A percentile compares a stretch with the other conserved stretches of the same genome.
Evolutionary conservation across 140 eudicot genomes (phyloP).

Genomic region (Ambrosia hybrid): DNA sequence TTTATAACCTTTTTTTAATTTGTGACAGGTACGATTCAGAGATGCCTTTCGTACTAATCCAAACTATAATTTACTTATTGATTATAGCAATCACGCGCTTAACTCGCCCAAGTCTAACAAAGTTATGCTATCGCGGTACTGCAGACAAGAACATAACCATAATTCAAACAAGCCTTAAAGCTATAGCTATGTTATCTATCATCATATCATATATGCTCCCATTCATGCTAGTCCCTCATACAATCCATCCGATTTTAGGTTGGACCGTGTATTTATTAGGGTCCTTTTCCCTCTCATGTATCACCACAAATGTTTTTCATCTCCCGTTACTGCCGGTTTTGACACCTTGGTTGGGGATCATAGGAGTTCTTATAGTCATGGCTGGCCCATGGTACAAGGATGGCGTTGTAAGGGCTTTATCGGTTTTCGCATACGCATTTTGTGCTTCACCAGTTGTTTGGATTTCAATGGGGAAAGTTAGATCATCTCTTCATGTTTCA

Average conservation of each 20-base stretch:
- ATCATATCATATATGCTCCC: conserved; percentile 70
- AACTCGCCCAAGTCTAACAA: conserved; percentile 61
- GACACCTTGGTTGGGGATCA: conserved; percentile 56
- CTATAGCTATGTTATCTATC: conserved; percentile 51
- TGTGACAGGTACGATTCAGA: conserved; percentile 63
- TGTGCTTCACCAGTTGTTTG: conserved; percentile 69
- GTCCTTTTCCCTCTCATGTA: conserved; percentile 48
- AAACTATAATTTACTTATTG: conserved; percentile 58
- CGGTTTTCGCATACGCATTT: conserved; percentile 68
- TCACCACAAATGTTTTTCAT: conserved; percentile 48
- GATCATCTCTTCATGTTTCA: conserved; percentile 52
- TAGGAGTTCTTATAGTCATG: conserved; percentile 68
- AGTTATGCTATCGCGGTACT: conserved; percentile 54
- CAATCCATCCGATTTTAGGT: conserved; percentile 78
- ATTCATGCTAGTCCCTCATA: conserved; percentile 66
- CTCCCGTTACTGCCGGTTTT: conserved; percentile 64
- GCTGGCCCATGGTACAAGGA: conserved; percentile 78
- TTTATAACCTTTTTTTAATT: neutral
- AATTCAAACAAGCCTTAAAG: conserved; percentile 56
- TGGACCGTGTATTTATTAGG: conserved; percentile 77
- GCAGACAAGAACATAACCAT: conserved; percentile 51
- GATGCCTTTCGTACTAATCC: conserved; percentile 57
- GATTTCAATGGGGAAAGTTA: conserved; percentile 45
- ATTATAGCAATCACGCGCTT: conserved; percentile 57
- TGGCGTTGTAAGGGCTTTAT: conserved; percentile 77